These are phyloP conservation scores for Polygonum maritimum DNA, from an alignment of 148 eudicot genomes.

Conservation along the genomic window DNA sequence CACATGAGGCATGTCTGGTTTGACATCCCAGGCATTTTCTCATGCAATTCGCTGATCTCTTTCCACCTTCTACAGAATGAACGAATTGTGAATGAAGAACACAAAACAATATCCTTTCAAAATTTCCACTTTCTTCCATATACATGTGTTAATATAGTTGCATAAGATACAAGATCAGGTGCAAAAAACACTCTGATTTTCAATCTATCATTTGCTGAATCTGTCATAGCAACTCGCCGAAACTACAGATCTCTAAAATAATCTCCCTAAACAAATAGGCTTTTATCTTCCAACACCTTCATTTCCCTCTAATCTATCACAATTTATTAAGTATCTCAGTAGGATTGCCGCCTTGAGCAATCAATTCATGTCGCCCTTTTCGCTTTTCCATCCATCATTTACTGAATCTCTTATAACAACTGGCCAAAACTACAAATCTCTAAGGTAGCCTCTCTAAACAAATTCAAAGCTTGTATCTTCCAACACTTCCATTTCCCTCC, in stretches of 20 bases:
- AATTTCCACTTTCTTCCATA: not conserved
- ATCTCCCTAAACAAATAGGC: not conserved
- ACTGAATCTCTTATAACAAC: not conserved
- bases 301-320: not conserved
- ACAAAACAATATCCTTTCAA: not conserved
- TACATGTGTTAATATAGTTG: not conserved
- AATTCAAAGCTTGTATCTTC: not conserved
- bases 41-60: too few species aligned
- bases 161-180: not conserved
- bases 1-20: too few species aligned
- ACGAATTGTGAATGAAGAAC: not conserved
- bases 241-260: not conserved
- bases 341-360: constrained; percentile 7
- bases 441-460: not conserved
- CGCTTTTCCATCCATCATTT: not conserved
- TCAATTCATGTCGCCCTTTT: not conserved
- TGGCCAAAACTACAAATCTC: not conserved
- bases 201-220: not conserved
- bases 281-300: not conserved
- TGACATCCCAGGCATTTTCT: too few species aligned
- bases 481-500: not conserved
- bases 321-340: constrained; percentile 10
- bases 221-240: not conserved
- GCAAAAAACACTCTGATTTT: not conserved
- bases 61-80: too few species aligned